Base-by-base conservation (phyloP, 2,329 filamentous ascomycete genomes). In the Pseudodiploospora longispora region DNA sequence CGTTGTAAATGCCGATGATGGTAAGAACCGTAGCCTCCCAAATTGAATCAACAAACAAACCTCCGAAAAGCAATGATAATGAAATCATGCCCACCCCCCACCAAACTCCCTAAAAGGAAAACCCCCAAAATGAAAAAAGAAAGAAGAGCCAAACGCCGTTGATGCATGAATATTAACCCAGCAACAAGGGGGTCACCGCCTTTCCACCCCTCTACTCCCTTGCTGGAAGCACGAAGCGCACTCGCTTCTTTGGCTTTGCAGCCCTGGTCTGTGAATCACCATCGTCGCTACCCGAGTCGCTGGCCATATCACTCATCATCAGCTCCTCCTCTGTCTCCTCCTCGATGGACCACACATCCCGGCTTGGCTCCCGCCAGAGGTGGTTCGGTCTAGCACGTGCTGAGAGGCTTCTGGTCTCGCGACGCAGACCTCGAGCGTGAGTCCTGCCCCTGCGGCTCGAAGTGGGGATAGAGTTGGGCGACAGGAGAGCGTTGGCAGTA, bases 301-400 rank as follows among this genome's bases (percentile, higher is more conserved):
- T 58, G 38, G 61, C 65, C 55, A 63, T 58, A 55, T 72, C 68
- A 49, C 67, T 69, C 19, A 19, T 19, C 60, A 67, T 59, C 27
- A 70, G 57, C 52, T 76, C 72, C 54, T 74, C 72, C 60, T 77
- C 75, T 1, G 71, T 71, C 61, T 79, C 75, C 57, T 80, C 76
- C 59, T 76, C 71, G 44, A 80, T 80, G 30, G 72, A 72, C 70
- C 75, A 80, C 4, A 80, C 76, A 42, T 78, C 75, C 0, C 75
- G 75, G 53, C 75, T 79, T 6, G 76, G 76, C 59, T 76, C 70
- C 33, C 75, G 65, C 76, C 76, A 80, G 1, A 76, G 53, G 39
- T 64, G 62, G 12, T 59, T 53, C 6, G 71, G 69, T 36, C 68
- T 64, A 47, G 54, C 65, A 31, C 58, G 60, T 40, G 54, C 52